Percentiles rank a stretch among this genome's conserved stretches.
Evolutionary conservation across 2,329 filamentous ascomycete species (phyloP).

Genomic region (Venturiaceae sp.): DNA sequence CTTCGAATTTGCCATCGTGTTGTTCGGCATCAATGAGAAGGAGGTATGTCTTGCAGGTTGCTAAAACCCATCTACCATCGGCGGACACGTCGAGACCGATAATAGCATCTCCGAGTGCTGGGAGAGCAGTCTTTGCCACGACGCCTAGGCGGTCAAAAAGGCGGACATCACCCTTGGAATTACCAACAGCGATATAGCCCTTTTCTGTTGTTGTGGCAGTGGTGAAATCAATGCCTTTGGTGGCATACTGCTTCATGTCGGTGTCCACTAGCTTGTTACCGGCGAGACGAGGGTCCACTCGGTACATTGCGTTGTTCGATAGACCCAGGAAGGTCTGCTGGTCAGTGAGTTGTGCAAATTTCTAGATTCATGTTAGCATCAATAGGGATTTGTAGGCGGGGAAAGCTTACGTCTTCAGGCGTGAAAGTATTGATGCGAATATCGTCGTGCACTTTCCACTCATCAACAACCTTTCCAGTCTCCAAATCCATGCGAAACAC

Average conservation of each 20-base stretch:
- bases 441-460: constrained; percentile 97
- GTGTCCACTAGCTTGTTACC: constrained; percentile 89
- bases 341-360: constrained; percentile 94
- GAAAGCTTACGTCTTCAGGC: constrained; percentile 60
- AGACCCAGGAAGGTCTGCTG: constrained; percentile 94
- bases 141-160: constrained; percentile 94
- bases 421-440: constrained; percentile 88
- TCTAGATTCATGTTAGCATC: constrained; percentile 38
- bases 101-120: constrained; percentile 89
- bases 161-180: constrained; percentile 94
- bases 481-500: constrained; percentile 97
- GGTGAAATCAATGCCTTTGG: constrained; percentile 89
- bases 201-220: constrained; percentile 90
- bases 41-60: constrained; percentile 88
- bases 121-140: constrained; percentile 94
- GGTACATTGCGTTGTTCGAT: constrained; percentile 85
- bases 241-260: constrained; percentile 89
- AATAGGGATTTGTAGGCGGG: not conserved
- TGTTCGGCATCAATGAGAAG: constrained; percentile 88
- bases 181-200: constrained; percentile 92
- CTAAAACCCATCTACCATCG: constrained; percentile 90
- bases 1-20: constrained; percentile 88
- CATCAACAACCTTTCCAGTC: constrained; percentile 94
- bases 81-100: constrained; percentile 91
- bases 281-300: constrained; percentile 80